Conservation (phyloP, 139 green algal species). For the Deuterostichococcus epilithicus region DNA sequence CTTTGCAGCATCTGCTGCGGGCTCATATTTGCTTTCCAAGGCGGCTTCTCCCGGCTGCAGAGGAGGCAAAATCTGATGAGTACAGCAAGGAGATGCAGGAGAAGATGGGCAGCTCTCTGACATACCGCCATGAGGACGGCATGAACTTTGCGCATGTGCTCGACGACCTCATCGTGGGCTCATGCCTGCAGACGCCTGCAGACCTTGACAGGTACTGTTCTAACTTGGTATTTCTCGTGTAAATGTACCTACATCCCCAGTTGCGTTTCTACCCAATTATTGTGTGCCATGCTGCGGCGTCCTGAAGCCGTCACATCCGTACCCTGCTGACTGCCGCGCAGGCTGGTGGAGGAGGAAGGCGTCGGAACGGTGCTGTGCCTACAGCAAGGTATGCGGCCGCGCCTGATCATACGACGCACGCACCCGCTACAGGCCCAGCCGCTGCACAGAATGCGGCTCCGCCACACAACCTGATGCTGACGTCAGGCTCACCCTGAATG, state of each 20-base stretch:
- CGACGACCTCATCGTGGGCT: conserved; percentile 89
- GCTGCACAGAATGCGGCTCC: too few relatives aligned
- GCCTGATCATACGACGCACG: too few relatives aligned
- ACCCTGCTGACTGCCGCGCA: too few relatives aligned
- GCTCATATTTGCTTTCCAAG: too few relatives aligned
- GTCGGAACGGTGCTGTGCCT: conserved; percentile 81
- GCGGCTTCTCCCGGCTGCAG: conserved; percentile 2
- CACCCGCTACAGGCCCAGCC: too few relatives aligned
- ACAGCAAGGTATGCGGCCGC: conserved; percentile 78
- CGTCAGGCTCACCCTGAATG: not conserved
- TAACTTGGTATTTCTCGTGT: not conserved
- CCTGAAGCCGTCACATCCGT: too few relatives aligned
- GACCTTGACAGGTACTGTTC: conserved; percentile 79
- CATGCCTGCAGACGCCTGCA: conserved; percentile 74
- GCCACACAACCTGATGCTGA: too few relatives aligned
- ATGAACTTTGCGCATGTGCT: conserved; percentile 87
- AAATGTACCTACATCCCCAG: too few relatives aligned
- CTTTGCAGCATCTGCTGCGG: too few relatives aligned
- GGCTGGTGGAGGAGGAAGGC: conserved; percentile 58
- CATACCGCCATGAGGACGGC: conserved; percentile 86
- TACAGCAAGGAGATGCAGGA: conserved; percentile 83
- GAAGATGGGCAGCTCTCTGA: conserved; percentile 69
- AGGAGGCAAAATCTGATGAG: conserved; percentile 55
- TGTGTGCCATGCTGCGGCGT: too few relatives aligned
- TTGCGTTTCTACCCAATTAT: too few relatives aligned